phyloP scores from a whole-genome alignment of 768 basidiomycete genomes.

The Boletus bicolor region DNA sequence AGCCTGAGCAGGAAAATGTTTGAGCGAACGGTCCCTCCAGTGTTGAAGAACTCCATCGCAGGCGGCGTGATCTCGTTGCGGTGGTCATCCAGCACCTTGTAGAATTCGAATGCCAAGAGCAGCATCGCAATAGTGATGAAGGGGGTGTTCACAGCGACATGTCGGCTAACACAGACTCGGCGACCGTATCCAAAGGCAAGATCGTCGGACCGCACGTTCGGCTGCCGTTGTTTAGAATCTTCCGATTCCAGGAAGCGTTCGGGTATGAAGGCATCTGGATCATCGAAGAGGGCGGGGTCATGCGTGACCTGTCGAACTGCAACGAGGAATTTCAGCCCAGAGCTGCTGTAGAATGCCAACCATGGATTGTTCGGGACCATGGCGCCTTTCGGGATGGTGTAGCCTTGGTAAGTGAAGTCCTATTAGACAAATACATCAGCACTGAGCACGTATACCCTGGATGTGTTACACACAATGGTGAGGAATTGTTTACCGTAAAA shows the following conservation, averaged over 20 bases:
- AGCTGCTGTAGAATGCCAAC: neutral
- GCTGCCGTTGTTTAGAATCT: neutral
- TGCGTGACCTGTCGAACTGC: slow-evolving; percentile 1
- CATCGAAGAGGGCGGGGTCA: slow-evolving; percentile 6
- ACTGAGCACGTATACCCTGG: neutral
- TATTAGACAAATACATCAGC: neutral
- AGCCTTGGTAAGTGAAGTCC: slow-evolving; percentile 1
- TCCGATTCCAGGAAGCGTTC: slow-evolving; percentile 11
- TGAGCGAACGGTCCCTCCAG: slow-evolving; percentile 1
- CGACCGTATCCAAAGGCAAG: slow-evolving; percentile 13
- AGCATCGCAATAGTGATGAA: slow-evolving; percentile 10
- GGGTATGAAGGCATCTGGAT: slow-evolving; percentile 16
- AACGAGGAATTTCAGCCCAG: neutral
- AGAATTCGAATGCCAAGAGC: slow-evolving; percentile 9
- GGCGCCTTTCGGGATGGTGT: slow-evolving; percentile 4
- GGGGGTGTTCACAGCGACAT: slow-evolving; percentile 6
- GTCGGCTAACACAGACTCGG: slow-evolving; percentile 7
- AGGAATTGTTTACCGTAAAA: neutral
- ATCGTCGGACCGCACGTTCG: slow-evolving; percentile 9
- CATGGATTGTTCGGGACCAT: slow-evolving; percentile 4
- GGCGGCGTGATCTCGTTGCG: slow-evolving; percentile 7
- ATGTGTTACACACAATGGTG: neutral
- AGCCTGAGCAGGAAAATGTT: slow-evolving; percentile 9
- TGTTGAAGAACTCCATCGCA: slow-evolving; percentile 6
- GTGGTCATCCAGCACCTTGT: slow-evolving; percentile 2